These are phyloP conservation scores for Tubosaeta brunneosetosa DNA, from an alignment of 768 basidiomycete species.

Conservation along the genomic window DNA sequence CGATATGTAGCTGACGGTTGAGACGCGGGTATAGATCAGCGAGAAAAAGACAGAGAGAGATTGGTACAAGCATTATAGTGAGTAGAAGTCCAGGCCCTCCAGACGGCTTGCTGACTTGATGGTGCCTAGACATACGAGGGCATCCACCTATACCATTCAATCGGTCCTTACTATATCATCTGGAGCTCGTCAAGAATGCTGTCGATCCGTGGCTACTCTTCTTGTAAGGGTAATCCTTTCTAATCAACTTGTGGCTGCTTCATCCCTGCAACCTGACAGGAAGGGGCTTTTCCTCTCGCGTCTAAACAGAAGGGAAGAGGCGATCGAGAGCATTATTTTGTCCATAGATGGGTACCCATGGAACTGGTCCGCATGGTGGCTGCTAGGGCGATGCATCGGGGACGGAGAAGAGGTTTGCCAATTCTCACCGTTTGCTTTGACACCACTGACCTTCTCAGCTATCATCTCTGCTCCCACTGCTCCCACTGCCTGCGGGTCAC, in stretches of 20 bases:
- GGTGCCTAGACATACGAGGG: slow-evolving; percentile 54
- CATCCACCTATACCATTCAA: slow-evolving; percentile 69
- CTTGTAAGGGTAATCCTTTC: slow-evolving; percentile 43
- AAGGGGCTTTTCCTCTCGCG: slow-evolving; percentile 81
- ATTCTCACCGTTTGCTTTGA: neutral
- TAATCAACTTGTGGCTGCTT: neutral
- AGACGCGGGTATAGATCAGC: slow-evolving; percentile 49
- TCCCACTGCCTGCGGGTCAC: slow-evolving; percentile 48
- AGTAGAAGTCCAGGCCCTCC: slow-evolving; percentile 21
- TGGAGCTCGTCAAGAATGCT: slow-evolving; percentile 52
- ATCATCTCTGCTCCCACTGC: slow-evolving; percentile 39
- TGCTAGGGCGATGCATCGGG: slow-evolving; percentile 72
- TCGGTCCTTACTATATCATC: slow-evolving; percentile 48
- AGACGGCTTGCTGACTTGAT: slow-evolving; percentile 2
- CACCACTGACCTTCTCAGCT: slow-evolving; percentile 31
- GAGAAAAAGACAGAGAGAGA: slow-evolving; percentile 80
- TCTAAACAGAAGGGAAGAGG: slow-evolving; percentile 74
- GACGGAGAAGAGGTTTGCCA: slow-evolving; percentile 77
- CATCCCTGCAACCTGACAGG: slow-evolving; percentile 37
- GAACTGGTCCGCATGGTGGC: slow-evolving; percentile 93
- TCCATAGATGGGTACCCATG: slow-evolving; percentile 79
- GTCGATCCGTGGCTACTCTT: slow-evolving; percentile 83
- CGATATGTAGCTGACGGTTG: slow-evolving; percentile 1
- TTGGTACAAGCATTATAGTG: slow-evolving; percentile 81
- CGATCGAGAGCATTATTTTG: slow-evolving; percentile 72